Evolutionary conservation across 345 rosid species (phyloP), one percentile per base, ranked within the genome.

Genomic region (Lumnitzera racemosa): DNA sequence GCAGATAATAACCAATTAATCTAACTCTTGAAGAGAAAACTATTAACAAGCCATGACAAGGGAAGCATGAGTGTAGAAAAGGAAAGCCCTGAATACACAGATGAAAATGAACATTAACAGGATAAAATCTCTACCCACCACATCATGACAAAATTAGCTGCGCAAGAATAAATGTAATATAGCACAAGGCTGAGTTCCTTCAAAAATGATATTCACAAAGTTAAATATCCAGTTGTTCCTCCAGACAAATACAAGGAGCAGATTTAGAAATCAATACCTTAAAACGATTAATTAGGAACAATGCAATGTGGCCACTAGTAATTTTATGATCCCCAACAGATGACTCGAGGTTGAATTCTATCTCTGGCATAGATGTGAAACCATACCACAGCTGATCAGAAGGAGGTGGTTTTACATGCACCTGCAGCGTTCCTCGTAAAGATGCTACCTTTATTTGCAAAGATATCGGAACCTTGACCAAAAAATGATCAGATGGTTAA

Each of bases 301-400:
- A 59, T 52, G 92, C 95, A 51, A 90, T 67, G 46, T 79, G 92
- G 46, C 81, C 78, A 55, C 69, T 90, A 63, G 80, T 78, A 68
- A 94, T 79, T 78, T 83, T 94, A 73, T 79, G 95, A 50, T 90
- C 99, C 70, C 97, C 96, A 72, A 94, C 76, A 20, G 88, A 79
- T 53, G 97, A 84, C 70, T 79, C 95, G 52, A 90, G 81, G 63
- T 74, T 73, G 55, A 94, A 83, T 47, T 86, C 84, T 72, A 94
- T 79, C 50, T 88, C 87, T 3, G 99, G 99, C 95, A 78, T 90
- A 67, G 88, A 86, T 13, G 89, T 84, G 79, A 88, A 94, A 70
- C 95, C 83, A 75, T 74, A 84, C 97, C 99, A 94, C 71, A 90
- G 59, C 58, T 80, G 97, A 81, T 94, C 95, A 3, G 97, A 90